phyloP scores from a whole-genome alignment of 805 yeast species.

The Saccharomycopsis lassenensis region DNA sequence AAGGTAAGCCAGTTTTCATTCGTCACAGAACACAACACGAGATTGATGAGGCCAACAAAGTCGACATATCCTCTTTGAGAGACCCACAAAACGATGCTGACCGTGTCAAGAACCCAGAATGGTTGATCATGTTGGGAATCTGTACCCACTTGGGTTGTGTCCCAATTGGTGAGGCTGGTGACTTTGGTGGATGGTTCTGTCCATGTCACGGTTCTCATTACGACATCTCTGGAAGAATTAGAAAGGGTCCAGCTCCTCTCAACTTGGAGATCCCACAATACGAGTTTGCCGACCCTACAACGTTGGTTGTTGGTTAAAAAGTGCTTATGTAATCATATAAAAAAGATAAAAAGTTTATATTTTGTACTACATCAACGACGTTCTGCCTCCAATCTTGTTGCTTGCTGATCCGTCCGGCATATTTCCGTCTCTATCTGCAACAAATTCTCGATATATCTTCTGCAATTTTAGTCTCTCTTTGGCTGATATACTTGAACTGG shows the following conservation, averaged over 20 bases:
- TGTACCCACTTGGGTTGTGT: conserved; percentile 99
- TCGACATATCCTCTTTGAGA: conserved; percentile 69
- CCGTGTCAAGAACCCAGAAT: conserved; percentile 93
- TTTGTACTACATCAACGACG: conserved; percentile 53
- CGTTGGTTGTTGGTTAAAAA: conserved; percentile 75
- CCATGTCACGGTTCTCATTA: conserved; percentile 99
- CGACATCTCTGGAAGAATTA: conserved; percentile 99
- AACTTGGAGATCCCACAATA: conserved; percentile 95
- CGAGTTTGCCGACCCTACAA: conserved; percentile 69
- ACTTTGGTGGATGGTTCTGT: conserved; percentile 99
- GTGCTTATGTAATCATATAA: background rate
- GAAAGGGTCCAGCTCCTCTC: conserved; percentile 99
- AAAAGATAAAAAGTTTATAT: background rate
- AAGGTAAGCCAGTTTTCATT: conserved; percentile 98
- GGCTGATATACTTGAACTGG: conserved; percentile 81
- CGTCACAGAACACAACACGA: conserved; percentile 95
- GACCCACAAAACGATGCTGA: conserved; percentile 91
- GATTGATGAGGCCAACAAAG: conserved; percentile 85
- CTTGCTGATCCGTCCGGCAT: conserved; percentile 82
- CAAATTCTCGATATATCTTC: conserved; percentile 59
- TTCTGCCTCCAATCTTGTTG: conserved; percentile 73
- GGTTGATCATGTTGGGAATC: conserved; percentile 98
- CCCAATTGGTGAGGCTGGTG: conserved; percentile 99
- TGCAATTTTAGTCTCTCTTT: conserved; percentile 56
- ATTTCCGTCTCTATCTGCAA: conserved; percentile 69